Evolutionary conservation across 148 eudicot species (phyloP).

Genomic region (Spergularia bocconei): DNA sequence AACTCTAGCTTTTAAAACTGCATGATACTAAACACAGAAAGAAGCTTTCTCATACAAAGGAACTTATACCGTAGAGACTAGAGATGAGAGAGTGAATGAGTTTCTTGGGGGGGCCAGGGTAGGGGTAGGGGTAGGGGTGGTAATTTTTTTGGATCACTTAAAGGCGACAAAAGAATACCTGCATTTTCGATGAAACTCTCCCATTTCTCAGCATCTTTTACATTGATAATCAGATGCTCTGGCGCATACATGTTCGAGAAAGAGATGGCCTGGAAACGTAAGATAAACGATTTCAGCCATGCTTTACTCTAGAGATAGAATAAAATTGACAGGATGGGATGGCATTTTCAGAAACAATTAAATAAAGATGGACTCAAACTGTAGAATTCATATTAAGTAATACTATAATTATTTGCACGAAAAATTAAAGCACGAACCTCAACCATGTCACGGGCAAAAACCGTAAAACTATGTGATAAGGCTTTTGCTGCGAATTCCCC

Average conservation of each 20-base stretch:
- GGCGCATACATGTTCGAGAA: slow-evolving; percentile 97
- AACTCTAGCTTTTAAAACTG: neutral
- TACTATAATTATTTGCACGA: neutral
- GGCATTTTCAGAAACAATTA: slow-evolving; percentile 4
- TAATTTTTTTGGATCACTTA: neutral
- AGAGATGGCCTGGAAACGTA: slow-evolving; percentile 59
- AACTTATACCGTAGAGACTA: neutral
- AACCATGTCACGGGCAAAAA: slow-evolving; percentile 79
- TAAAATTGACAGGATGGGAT: neutral
- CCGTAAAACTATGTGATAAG: slow-evolving; percentile 80
- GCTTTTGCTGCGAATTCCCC: slow-evolving; percentile 85
- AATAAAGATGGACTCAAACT: neutral
- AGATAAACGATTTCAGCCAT: neutral
- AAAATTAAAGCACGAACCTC: slow-evolving; percentile 68
- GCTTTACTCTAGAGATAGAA: too few species aligned
- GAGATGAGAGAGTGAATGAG: neutral
- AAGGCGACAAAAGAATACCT: slow-evolving; percentile 38
- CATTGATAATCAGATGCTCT: slow-evolving; percentile 94
- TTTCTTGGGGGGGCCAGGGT: neutral
- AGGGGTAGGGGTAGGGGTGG: too few species aligned
- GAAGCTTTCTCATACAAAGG: too few species aligned
- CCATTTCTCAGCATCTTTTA: slow-evolving; percentile 97
- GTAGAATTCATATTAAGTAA: neutral
- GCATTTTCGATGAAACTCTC: slow-evolving; percentile 90
- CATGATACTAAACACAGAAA: neutral